Percentiles rank a stretch among this genome's conserved stretches.
Conservation (phyloP, 805 yeast genomes). For the Candida tibetensis region DNA sequence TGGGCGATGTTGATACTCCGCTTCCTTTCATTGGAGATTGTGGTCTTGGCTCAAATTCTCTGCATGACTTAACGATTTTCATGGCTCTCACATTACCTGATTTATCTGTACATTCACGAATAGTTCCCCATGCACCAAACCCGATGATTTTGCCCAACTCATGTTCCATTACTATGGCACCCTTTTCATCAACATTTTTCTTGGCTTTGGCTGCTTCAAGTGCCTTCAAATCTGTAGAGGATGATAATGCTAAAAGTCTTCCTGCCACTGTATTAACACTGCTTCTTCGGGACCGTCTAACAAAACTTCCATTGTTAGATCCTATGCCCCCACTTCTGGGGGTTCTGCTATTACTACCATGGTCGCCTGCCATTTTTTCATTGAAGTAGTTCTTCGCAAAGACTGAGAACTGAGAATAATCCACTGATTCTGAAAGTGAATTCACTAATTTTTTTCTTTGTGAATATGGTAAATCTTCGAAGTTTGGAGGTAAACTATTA, state of each 20-base stretch:
- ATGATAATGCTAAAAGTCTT: conserved; percentile 35
- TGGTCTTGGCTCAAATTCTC: conserved; percentile 16
- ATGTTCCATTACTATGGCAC: conserved; percentile 62
- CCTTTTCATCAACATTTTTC: conserved; percentile 57
- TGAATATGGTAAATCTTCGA: conserved; percentile 56
- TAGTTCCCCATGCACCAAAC: conserved; percentile 87
- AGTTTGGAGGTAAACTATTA: conserved; percentile 50
- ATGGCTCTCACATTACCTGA: conserved; percentile 49
- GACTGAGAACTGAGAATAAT: conserved; percentile 42
- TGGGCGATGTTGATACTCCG: conserved; percentile 3
- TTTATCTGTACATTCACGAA: conserved; percentile 60
- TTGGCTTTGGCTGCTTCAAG: conserved; percentile 24
- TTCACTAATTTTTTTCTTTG: conserved; percentile 50
- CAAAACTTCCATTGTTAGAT: conserved; percentile 24
- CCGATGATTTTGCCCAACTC: conserved; percentile 75
- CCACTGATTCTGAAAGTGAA: conserved; percentile 37
- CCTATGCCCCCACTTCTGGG: conserved; percentile 15
- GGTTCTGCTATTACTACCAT: conserved; percentile 19
- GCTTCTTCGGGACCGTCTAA: conserved; percentile 29
- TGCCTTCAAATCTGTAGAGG: conserved; percentile 34
- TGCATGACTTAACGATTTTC: conserved; percentile 49
- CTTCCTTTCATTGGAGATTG: conserved; percentile 5
- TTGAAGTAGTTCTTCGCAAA: conserved; percentile 36
- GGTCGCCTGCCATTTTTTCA: conserved; percentile 17
- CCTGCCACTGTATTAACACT: conserved; percentile 41